Evolutionary conservation across 139 green algal genomes (phyloP), one percentile per base, ranked within the genome.

Genomic region (Chlamydomonas eustigma): DNA sequence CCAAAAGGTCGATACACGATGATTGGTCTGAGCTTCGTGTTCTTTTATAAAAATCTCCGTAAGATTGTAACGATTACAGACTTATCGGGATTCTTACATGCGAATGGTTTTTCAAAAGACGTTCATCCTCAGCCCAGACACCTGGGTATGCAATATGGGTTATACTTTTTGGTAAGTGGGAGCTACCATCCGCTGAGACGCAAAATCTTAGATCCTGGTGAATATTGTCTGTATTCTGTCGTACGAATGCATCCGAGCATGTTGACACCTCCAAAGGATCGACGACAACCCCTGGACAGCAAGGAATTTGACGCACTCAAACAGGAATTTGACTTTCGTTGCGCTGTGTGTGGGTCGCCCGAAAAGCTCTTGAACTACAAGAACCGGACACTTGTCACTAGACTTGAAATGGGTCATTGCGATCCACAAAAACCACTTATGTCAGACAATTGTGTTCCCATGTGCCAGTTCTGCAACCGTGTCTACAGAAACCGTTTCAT

Each of bases 401-500:
- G 4, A 6, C 22, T 76, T 2, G 37, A 76, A 2, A 32, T 28
- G 5, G 70, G 37, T 2, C 70, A 76, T n/a, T 35, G 39, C 33
- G 70, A 76, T 24, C 70, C 70, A 2, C 2, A 39, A n/a, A 65
- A 65, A n/a, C 35, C 37, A n/a, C 25, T 76, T 28, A 8, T 32
- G 5, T 6, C 30, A 3, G 2, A 28, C 2, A 76, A 76, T n/a
- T 76, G 70, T 39, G 64, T 76, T 30, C 70, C 70, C 22, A 76
- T 65, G 70, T 76, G 70, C 39, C 34, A 50, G 1, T 58, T 64
- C 33, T 76, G 70, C 37, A 76, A 76, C 70, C 36, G 3, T 24
- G 37, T 63, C 30, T 76, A 76, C 70, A 31, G 64, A 24, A 65
- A 76, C 22, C 25, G 32, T 3, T 36, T 28, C 28, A 39, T 76